Conservation (phyloP, 345 rosid species). For the Salix exigua region DNA sequence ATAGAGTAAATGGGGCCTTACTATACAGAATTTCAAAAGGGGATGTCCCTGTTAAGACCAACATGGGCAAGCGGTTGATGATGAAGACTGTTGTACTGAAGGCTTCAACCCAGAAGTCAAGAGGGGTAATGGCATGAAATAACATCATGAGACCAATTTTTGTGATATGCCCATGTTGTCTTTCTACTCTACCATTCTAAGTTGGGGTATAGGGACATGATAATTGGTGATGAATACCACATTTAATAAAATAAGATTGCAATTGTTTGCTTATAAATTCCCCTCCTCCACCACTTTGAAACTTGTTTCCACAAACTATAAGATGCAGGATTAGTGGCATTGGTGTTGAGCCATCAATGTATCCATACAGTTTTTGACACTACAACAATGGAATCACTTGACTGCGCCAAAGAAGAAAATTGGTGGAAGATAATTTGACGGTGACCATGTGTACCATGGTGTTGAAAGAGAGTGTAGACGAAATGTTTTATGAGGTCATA, state of each 20-base stretch:
- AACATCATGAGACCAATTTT: too few relatives aligned
- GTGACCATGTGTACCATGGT: background rate
- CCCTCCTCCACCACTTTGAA: background rate
- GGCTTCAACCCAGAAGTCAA: background rate
- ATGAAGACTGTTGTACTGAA: background rate
- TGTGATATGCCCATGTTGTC: too few relatives aligned
- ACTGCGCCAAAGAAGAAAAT: background rate
- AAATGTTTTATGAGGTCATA: background rate
- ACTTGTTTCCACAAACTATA: background rate
- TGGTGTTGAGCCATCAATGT: background rate
- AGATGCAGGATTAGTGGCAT: background rate
- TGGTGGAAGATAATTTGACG: background rate
- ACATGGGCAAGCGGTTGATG: slow-evolving; percentile 1
- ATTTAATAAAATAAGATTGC: background rate
- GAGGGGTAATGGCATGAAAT: too few relatives aligned
- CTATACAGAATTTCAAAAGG: background rate
- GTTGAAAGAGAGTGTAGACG: background rate
- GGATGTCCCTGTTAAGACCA: background rate
- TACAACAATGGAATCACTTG: accelerated
- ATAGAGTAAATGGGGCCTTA: background rate
- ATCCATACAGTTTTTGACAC: background rate
- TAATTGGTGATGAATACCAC: slow-evolving; percentile 3
- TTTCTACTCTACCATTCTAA: background rate
- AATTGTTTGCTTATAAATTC: background rate
- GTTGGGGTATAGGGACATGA: background rate